Evolutionary conservation across 2,329 filamentous ascomycete genomes (phyloP).

Genomic region (Penicillium oxalicum): DNA sequence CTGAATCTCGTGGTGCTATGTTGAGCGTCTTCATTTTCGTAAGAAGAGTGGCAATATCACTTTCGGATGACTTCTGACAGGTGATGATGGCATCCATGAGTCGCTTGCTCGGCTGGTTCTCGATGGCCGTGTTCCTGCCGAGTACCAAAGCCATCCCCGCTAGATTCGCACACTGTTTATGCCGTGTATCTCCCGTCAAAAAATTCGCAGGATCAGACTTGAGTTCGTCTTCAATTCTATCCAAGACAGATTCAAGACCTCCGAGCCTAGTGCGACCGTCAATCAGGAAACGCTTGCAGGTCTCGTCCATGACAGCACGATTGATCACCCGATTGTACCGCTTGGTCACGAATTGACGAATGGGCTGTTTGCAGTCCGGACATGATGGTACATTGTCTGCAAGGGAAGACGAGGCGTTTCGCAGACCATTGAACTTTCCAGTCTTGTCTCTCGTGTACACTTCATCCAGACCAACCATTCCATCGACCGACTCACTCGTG

Average conservation of each 20-base stretch:
- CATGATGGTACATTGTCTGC: constrained; percentile 4
- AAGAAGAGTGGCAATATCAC: constrained; percentile 2
- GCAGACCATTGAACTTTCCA: constrained; percentile 10
- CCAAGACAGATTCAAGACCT: constrained; percentile 4
- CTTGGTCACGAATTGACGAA: constrained; percentile 13
- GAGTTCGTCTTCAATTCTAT: constrained; percentile 1
- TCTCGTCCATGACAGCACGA: constrained; percentile 11
- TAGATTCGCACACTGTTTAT: background rate
- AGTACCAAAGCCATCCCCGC: background rate
- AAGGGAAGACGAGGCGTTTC: constrained; percentile 7
- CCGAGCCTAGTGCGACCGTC: constrained; percentile 6
- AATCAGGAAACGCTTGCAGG: constrained; percentile 5
- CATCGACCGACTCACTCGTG: constrained; percentile 9
- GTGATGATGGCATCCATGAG: constrained; percentile 7
- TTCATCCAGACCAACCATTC: constrained; percentile 7
- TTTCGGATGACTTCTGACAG: background rate
- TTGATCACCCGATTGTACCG: constrained; percentile 12
- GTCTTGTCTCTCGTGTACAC: constrained; percentile 8
- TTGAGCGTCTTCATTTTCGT: constrained; percentile 1
- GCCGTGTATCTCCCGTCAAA: background rate
- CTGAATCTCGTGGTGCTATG: background rate
- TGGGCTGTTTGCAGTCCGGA: constrained; percentile 9
- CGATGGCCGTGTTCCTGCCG: constrained; percentile 1
- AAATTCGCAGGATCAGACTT: background rate
- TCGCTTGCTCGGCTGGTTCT: constrained; percentile 8